These are phyloP conservation scores for Digitaria exilis DNA, from an alignment of 202 grass and related monocot genomes.

Conservation along the genomic window DNA sequence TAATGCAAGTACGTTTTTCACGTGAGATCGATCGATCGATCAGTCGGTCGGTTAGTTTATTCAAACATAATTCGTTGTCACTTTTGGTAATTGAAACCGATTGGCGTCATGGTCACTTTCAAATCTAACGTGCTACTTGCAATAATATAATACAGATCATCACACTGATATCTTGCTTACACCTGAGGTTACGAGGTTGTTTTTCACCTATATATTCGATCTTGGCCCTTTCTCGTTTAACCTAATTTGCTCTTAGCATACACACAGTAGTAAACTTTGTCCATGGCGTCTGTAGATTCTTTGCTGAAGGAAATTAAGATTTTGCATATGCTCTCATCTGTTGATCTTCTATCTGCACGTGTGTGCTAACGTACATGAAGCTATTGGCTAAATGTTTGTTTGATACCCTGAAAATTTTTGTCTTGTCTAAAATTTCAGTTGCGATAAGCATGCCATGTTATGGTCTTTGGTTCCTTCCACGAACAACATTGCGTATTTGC, in stretches of 20 bases:
- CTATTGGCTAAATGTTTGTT: neutral
- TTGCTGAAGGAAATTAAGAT: no score
- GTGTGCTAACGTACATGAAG: neutral
- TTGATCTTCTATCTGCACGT: neutral
- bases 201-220: neutral
- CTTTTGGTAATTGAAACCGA: neutral
- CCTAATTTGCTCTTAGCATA: neutral
- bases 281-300: neutral
- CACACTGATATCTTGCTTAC: neutral
- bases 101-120: neutral
- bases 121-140: neutral
- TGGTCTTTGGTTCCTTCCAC: no score
- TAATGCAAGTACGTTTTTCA: conserved; percentile 31
- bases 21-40: neutral
- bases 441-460: no score
- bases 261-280: neutral
- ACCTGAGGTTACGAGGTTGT: neutral
- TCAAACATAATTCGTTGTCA: neutral
- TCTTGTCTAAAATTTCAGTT: no score
- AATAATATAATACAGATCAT: neutral
- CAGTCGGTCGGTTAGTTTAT: neutral
- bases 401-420: neutral
- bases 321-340: neutral
- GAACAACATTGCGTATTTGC: no score
- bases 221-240: neutral